Base-by-base conservation (phyloP, 2,329 filamentous ascomycete species). In the Trichoderma simmonsii region DNA sequence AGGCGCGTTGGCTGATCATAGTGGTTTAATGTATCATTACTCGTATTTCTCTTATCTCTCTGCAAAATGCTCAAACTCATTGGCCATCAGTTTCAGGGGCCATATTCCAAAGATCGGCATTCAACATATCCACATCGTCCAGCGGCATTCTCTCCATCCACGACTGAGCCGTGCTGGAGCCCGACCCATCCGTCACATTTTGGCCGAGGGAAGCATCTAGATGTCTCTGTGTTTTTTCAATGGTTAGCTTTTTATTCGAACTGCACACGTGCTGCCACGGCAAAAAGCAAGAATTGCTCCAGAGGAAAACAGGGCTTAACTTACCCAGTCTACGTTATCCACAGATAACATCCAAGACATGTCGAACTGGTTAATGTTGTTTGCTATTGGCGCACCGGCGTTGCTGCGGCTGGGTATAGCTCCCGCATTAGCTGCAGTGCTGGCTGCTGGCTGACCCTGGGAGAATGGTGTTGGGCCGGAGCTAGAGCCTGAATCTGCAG, bases 301-400 rank as follows among this genome's bases (percentile, higher is more conserved):
- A 39, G 36, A 15, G 18, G 34, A 15, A 48, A 9, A 1, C 4
- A 67, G 5, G 78, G 18, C 7, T 18, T 18, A 7, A 7, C 81
- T 73, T 75, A 83, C 82, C 82, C 82, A 83, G 72, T 83, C 82
- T 77, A 83, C 80, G 68, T 77, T 78, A 28, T 79, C 75, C 65
- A 76, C 75, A 14, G 76, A 75, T 34, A 78, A 74, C 72, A 82
- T 79, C 82, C 81, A 83, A 21, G 80, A 78, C n/a, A 78, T 73
- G 67, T 82, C 81, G 70, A 82, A 79, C 18, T 78, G 74, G 74
- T 28, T 74, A 6, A 56, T 71, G 24, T 24, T 57, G 59, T 64
- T 69, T 9, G 56, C 28, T 69, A 68, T 57, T 54, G 66, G 28
- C n/a, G 62, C 43, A 59, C 36, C 24, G 11, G 63, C 28, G 15